A percentile compares a stretch with the other conserved stretches of the same genome.
phyloP scores from a whole-genome alignment of 2,329 filamentous ascomycete species.

The Alternaria sp. region DNA sequence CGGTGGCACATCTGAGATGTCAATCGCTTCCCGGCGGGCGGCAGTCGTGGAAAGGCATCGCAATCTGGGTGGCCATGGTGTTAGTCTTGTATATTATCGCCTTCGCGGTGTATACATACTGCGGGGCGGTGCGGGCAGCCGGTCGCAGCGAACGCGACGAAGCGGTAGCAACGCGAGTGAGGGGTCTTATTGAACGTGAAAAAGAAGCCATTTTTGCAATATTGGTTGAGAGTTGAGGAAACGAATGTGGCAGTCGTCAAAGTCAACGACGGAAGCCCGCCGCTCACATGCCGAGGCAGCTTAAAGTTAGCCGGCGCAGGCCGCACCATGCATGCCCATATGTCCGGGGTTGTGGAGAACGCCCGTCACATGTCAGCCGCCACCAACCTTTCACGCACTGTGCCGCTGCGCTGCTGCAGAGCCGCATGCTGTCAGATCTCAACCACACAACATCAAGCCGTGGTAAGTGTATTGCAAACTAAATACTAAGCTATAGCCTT shows the following conservation, averaged over 20 bases:
- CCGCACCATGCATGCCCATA: conserved; percentile 4
- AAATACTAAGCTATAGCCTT: conserved; percentile 5
- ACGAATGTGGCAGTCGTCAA: background rate
- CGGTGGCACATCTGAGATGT: conserved; percentile 77
- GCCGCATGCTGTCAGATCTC: background rate
- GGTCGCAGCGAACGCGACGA: conserved; percentile 38
- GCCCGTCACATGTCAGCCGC: conserved; percentile 11
- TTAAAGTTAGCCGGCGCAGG: conserved; percentile 12
- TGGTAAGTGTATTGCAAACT: background rate
- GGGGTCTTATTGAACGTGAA: conserved; percentile 37
- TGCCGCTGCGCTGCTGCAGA: background rate
- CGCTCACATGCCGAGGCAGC: conserved; percentile 13
- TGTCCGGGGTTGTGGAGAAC: conserved; percentile 11
- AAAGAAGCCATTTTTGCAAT: conserved; percentile 38
- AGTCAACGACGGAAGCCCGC: background rate
- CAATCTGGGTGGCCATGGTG: conserved; percentile 22
- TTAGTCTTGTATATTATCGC: conserved; percentile 4
- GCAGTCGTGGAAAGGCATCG: conserved; percentile 53
- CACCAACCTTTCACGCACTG: background rate
- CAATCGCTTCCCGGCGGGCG: conserved; percentile 46
- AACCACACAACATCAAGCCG: conserved; percentile 1
- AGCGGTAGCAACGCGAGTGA: conserved; percentile 36
- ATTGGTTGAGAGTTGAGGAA: background rate
- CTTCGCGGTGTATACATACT: conserved; percentile 24
- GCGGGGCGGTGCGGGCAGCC: conserved; percentile 37